These are phyloP conservation scores for Fusarium torreyae DNA, from an alignment of 2,329 filamentous ascomycete species.

Conservation along the genomic window DNA sequence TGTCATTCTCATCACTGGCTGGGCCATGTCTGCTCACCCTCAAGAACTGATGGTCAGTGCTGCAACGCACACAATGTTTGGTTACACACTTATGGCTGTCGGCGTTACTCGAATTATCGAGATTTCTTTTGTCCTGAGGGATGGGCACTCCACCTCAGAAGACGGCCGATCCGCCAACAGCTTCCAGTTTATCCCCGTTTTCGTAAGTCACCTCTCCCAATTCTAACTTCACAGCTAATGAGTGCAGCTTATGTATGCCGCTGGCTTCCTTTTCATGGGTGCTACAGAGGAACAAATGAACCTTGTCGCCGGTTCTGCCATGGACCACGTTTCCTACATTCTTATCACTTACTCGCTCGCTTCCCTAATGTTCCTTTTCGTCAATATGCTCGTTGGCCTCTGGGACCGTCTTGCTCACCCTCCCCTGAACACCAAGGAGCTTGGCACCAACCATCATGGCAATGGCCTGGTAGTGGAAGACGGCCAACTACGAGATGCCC, in stretches of 20 bases:
- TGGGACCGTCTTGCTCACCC: constrained; percentile 76
- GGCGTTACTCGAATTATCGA: constrained; percentile 90
- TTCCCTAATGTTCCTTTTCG: constrained; percentile 91
- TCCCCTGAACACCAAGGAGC: constrained; percentile 54
- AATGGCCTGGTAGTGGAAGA: constrained; percentile 62
- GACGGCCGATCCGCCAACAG: constrained; percentile 78
- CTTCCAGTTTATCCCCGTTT: constrained; percentile 69
- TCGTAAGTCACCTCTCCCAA: constrained; percentile 61
- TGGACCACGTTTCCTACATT: constrained; percentile 93
- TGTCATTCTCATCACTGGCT: constrained; percentile 92
- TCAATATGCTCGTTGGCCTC: constrained; percentile 86
- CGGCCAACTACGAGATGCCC: constrained; percentile 79
- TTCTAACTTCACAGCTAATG: constrained; percentile 24
- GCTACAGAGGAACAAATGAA: constrained; percentile 97
- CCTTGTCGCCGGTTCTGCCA: constrained; percentile 78
- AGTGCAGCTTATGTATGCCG: constrained; percentile 84
- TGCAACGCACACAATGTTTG: constrained; percentile 90
- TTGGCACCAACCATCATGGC: constrained; percentile 55
- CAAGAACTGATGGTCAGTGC: constrained; percentile 88
- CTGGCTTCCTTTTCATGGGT: constrained; percentile 97
- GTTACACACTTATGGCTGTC: constrained; percentile 94
- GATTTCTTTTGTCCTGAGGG: constrained; percentile 87
- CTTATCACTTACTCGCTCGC: constrained; percentile 92
- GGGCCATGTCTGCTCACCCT: constrained; percentile 94
- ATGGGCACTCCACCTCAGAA: constrained; percentile 75